Percentiles rank a stretch among this genome's conserved stretches.
Conservation (phyloP, 495 filamentous ascomycete species). For the Sordaria brevicollis region DNA sequence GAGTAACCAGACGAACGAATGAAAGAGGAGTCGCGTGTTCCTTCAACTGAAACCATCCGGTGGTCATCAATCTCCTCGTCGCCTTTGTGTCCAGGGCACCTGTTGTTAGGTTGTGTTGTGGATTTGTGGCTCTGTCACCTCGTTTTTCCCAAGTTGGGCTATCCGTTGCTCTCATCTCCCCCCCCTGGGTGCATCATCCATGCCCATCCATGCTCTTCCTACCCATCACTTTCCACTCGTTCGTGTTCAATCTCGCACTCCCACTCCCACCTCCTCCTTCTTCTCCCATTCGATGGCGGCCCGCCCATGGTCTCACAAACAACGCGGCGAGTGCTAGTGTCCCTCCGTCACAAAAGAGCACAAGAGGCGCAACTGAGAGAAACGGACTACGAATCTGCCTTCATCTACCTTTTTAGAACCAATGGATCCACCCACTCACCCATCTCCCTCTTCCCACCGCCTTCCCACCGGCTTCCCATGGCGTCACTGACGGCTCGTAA, state of each 20-base stretch:
- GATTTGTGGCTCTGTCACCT: not conserved
- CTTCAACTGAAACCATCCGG: not conserved
- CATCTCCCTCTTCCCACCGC: not conserved
- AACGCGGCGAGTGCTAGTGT: not conserved
- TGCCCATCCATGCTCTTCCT: not conserved
- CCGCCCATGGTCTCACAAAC: not conserved
- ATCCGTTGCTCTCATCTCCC: not conserved
- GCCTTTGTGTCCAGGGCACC: not conserved
- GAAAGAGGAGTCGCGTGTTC: too few relatives aligned
- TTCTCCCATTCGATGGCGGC: not conserved
- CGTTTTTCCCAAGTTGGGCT: not conserved
- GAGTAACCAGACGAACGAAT: not conserved
- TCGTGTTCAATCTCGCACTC: not conserved
- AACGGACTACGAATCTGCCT: not conserved
- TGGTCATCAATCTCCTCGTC: not conserved
- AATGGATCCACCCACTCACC: not conserved
- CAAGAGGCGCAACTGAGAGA: not conserved
- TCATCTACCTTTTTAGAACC: not conserved
- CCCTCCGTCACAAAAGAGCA: not conserved
- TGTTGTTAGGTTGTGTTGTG: too few relatives aligned
- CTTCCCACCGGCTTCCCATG: not conserved
- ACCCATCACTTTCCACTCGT: not conserved
- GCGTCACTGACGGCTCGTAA: not conserved
- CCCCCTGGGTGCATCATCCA: not conserved
- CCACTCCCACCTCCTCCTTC: not conserved